phyloP scores from a whole-genome alignment of 176 grass and related monocot genomes.

The Phoenix dactylifera region DNA sequence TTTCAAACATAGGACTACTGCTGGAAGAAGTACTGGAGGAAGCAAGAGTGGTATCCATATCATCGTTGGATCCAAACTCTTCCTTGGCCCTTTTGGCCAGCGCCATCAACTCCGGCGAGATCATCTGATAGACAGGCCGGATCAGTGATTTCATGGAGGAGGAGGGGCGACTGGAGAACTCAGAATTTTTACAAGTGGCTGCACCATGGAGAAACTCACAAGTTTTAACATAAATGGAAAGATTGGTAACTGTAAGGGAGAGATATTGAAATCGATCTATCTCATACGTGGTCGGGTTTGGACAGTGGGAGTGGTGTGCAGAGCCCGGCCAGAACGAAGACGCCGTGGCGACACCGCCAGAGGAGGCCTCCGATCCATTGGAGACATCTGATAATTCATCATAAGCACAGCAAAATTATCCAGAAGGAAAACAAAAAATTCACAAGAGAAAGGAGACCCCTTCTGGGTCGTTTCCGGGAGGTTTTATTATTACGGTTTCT shows the following conservation, averaged over 20 bases:
- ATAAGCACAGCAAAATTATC: too few relatives aligned
- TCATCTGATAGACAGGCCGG: constrained; percentile 17
- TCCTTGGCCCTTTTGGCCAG: constrained; percentile 22
- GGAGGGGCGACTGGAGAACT: constrained; percentile 17
- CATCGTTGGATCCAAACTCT: constrained; percentile 19
- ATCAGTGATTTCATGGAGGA: constrained; percentile 27
- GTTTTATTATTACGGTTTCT: too few relatives aligned
- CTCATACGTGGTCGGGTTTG: constrained; percentile 34
- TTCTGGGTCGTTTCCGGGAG: too few relatives aligned
- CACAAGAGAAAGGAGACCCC: too few relatives aligned
- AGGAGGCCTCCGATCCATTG: constrained; percentile 56
- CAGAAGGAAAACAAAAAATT: too few relatives aligned
- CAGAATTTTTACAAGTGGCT: constrained; percentile 41
- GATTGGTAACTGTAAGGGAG: too few relatives aligned
- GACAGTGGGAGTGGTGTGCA: constrained; percentile 7
- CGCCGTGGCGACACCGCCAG: constrained; percentile 61
- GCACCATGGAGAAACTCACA: neutral
- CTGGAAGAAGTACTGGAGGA: constrained; percentile 9
- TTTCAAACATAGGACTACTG: constrained; percentile 53
- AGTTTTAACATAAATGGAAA: neutral
- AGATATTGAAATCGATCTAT: neutral
- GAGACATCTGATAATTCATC: neutral
- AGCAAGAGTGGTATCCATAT: constrained; percentile 1
- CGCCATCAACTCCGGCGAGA: constrained; percentile 21
- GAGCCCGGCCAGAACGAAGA: constrained; percentile 50